Base-by-base conservation (phyloP, 2,329 filamentous ascomycete genomes). In the Colletotrichum chlorophyti region DNA sequence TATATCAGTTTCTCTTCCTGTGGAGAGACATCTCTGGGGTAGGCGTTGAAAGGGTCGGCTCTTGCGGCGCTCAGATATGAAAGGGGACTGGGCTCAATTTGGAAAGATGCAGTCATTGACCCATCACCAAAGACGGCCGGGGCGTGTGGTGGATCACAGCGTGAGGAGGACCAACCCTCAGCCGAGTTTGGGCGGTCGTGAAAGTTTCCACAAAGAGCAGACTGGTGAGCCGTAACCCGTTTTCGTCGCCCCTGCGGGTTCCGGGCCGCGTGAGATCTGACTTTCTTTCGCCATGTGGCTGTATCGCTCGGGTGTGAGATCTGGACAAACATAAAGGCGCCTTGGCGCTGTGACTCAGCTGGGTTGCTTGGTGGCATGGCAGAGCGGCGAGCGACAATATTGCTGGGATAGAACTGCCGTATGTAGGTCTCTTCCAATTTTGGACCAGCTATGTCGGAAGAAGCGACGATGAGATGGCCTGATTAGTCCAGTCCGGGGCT, bases 241-340 rank as follows among this genome's bases (percentile, higher is more conserved):
- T 54, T 35, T 7, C 53, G 58, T 12, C 55, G 58, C 1, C 32
- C 54, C 17, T 38, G 45, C n/a, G 41, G 19, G 37, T 62, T 59
- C 5, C 62, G 50, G 8, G 65, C 65, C 2, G 65, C 65, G 12
- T 66, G 65, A 2, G 64, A 63, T 14, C 65, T 58, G 23, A 67
- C 64, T 15, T 58, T 41, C 14, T 42, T 54, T 14, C 53, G 60
- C 50, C 61, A 60, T 0, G 31, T 29, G 6, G 49, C 46, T 9
- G 48, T 52, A 10, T 65, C 62, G 35, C 17, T 40, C 8, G 65
- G 62, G 14, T 61, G 50, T 2, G 63, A 55, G 12, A 66, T 45
- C 9, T 59, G 61, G 26, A 65, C 58, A 41, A 65, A 67, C n/a
- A 59, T 52, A 19, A 66, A 60, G 14, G 24, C 47, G 6, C 41